A percentile compares a stretch with the other conserved stretches of the same genome.
phyloP scores from a whole-genome alignment of 179 eudicot genomes.

The Actinidia polygama region DNA sequence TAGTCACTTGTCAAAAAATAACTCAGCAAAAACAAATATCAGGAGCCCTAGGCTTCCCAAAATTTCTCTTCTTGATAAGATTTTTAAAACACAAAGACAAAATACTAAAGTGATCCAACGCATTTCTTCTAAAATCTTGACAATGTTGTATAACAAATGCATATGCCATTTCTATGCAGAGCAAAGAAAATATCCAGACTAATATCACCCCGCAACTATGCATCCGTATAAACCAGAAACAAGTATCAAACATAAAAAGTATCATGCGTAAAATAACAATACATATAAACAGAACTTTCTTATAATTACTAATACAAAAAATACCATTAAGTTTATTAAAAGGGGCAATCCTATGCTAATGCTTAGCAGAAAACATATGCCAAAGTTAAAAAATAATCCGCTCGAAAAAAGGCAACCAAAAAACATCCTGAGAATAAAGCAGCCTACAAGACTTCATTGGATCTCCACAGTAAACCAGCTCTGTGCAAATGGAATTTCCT shows the following conservation, averaged over 20 bases:
- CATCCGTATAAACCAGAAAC: background rate
- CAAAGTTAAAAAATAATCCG: background rate
- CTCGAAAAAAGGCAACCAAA: background rate
- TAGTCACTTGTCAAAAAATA: too few species aligned
- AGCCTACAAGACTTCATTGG: background rate
- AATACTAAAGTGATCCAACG: background rate
- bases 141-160: background rate
- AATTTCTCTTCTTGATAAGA: background rate
- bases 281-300: background rate
- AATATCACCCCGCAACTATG: background rate
- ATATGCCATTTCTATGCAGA: background rate
- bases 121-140: background rate
- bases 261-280: background rate
- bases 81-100: background rate
- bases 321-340: too few species aligned
- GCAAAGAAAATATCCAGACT: constrained; percentile 1
- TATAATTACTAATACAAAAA: background rate
- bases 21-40: background rate
- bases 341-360: too few species aligned
- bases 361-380: too few species aligned
- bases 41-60: background rate
- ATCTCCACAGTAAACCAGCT: background rate
- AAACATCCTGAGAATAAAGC: background rate
- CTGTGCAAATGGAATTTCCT: background rate
- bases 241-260: background rate